A percentile compares a stretch with the other conserved stretches of the same genome.
phyloP scores from a whole-genome alignment of 805 yeast species.

The Metschnikowia henanensis region DNA sequence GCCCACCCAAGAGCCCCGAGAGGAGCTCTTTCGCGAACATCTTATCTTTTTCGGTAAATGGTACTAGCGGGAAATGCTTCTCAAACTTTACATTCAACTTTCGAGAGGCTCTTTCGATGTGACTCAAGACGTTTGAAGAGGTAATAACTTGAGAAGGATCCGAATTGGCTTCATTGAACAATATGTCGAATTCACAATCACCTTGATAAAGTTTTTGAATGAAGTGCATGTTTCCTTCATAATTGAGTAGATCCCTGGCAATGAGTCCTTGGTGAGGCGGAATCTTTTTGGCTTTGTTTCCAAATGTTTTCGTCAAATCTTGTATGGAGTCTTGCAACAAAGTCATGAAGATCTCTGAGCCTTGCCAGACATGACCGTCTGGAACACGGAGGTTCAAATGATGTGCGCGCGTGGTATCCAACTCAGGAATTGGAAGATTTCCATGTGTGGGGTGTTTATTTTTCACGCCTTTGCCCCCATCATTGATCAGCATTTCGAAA shows the following conservation, averaged over 20 bases:
- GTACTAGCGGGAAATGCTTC: slow-evolving; percentile 46
- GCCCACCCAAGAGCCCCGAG: slow-evolving; percentile 86
- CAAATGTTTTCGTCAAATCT: slow-evolving; percentile 33
- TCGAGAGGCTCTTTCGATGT: slow-evolving; percentile 30
- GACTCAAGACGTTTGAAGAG: slow-evolving; percentile 33
- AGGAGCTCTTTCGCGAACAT: slow-evolving; percentile 75
- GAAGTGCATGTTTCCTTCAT: slow-evolving; percentile 76
- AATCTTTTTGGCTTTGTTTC: slow-evolving; percentile 21
- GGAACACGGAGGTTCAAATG: slow-evolving; percentile 73
- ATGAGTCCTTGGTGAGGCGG: slow-evolving; percentile 53
- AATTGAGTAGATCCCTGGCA: slow-evolving; percentile 56
- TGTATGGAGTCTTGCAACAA: slow-evolving; percentile 69
- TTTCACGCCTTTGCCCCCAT: slow-evolving; percentile 42
- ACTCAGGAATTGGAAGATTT: slow-evolving; percentile 32
- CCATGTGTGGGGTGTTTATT: slow-evolving; percentile 43
- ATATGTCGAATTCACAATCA: slow-evolving; percentile 69
- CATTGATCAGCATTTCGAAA: slow-evolving; percentile 60
- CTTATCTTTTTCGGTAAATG: slow-evolving; percentile 51
- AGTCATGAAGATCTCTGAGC: slow-evolving; percentile 70
- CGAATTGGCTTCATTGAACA: slow-evolving; percentile 51
- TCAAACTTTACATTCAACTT: slow-evolving; percentile 55
- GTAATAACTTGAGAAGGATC: slow-evolving; percentile 38
- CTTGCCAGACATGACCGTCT: slow-evolving; percentile 71
- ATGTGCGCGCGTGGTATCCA: slow-evolving; percentile 62
- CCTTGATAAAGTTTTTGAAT: slow-evolving; percentile 79